Evolutionary conservation across 768 basidiomycete species (phyloP), one percentile per base, ranked within the genome.

Genomic region (Pleurotus ostreatus): DNA sequence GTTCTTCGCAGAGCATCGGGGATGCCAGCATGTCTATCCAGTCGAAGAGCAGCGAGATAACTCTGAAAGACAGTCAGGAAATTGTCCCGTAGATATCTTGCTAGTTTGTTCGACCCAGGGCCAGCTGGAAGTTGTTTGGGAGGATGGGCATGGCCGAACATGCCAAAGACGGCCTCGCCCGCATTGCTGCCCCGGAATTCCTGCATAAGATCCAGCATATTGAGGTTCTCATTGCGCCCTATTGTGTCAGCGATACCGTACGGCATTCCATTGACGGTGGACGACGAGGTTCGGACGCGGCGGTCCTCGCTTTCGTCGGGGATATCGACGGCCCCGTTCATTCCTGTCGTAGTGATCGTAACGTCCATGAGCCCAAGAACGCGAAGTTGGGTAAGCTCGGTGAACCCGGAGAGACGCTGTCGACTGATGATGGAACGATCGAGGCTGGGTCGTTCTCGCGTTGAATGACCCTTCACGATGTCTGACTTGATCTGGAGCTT

Each of bases 281-380:
- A 92, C 26, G 84, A 76, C 3, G 95, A 97, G 0, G 94, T 96
- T 46, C 97, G 88, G 3, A 99, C 87, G 0, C 97, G 89, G 13
- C 94, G 84, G 54, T 94, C 89, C 54, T 94, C 91, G 60, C 76
- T 87, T 67, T 94, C 93, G 61, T 91, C 88, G 0, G 91, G 89
- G 46, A 91, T 88, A 59, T 83, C 86, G 39, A 77, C 71, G 38
- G 73, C 72, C 2, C 66, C 63, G 57, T 77, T 75, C 20, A 78
- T 69, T 49, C 78, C 80, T 6, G 83, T 82, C 11, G 83, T 85
- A 15, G 85, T 80, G 57, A 98, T 87, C 3, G 88, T 85, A 59
- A 99, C 92, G 68, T 98, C 97, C 91, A 98, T 99, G 38, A 99
- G 81, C n/a, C 97, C 97, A 9, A 99, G 81, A 9, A 95, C 85